Conservation (phyloP, 331 rosid species). For the Prunus yedoensis region DNA sequence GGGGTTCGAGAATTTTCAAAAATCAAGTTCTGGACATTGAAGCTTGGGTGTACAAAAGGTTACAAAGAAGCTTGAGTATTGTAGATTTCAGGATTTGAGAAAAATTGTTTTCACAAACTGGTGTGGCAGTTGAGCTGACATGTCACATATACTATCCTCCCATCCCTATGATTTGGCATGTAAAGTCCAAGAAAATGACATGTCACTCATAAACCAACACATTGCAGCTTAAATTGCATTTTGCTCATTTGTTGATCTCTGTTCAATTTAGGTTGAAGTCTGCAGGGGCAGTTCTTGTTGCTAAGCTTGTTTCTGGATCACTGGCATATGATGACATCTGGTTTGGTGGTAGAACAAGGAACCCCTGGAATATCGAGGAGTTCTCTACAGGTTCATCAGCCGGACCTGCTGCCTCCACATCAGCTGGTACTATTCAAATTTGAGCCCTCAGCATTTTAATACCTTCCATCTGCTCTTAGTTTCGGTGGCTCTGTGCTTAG, state of each 20-base stretch:
- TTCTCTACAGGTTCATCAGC: slow-evolving; percentile 89
- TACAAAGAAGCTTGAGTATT: background rate
- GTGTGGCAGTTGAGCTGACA: background rate
- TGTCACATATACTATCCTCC: background rate
- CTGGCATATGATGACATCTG: slow-evolving; percentile 85
- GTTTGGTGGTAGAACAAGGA: slow-evolving; percentile 91
- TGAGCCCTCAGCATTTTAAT: background rate
- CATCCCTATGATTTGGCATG: no score
- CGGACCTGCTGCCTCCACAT: slow-evolving; percentile 79
- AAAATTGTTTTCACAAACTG: background rate
- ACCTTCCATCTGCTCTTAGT: background rate
- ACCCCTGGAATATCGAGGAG: slow-evolving; percentile 85
- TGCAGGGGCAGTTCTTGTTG: slow-evolving; percentile 79
- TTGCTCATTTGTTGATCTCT: background rate
- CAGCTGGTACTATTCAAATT: slow-evolving; percentile 49
- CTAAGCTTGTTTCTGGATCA: slow-evolving; percentile 89
- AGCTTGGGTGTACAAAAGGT: slow-evolving; percentile 89
- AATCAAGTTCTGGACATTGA: slow-evolving; percentile 70
- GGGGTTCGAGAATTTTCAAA: slow-evolving; percentile 74
- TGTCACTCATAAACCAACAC: no score
- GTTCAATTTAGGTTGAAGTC: slow-evolving; percentile 46
- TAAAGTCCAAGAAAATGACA: no score
- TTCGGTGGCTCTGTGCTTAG: background rate
- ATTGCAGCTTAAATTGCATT: background rate
- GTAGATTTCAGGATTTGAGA: background rate